These are phyloP conservation scores for Taphrina deformans DNA, from an alignment of 1,139 yeast species.

Conservation along the genomic window DNA sequence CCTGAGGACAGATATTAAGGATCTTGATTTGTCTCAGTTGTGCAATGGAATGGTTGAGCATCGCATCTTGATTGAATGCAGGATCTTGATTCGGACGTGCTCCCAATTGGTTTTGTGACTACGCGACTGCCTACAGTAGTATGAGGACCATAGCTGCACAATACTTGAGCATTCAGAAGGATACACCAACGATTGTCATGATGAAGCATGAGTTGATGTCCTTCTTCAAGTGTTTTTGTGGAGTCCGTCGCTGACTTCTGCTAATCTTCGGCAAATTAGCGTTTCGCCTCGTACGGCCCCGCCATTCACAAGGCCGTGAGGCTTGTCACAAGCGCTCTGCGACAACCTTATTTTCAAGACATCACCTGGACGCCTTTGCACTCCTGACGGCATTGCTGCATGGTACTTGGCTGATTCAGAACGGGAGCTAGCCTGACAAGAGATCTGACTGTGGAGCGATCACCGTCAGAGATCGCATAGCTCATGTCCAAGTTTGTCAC, in stretches of 20 bases:
- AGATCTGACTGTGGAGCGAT: not conserved
- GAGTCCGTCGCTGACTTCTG: not conserved
- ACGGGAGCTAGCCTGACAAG: too few relatives aligned
- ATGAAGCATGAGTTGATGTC: too few relatives aligned
- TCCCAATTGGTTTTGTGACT: too few relatives aligned
- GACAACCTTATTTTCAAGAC: too few relatives aligned
- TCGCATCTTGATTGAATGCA: constrained; percentile 13
- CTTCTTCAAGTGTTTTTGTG: not conserved
- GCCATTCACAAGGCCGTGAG: not conserved
- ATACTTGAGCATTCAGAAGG: too few relatives aligned
- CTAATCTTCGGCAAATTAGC: not conserved
- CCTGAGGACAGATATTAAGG: not conserved
- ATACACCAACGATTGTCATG: too few relatives aligned
- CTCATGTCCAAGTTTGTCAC: constrained; percentile 3
- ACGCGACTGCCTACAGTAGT: too few relatives aligned
- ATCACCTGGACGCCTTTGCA: too few relatives aligned
- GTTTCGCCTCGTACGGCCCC: not conserved
- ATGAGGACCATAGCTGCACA: too few relatives aligned
- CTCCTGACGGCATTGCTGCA: too few relatives aligned
- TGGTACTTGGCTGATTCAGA: too few relatives aligned
- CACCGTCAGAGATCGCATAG: not conserved
- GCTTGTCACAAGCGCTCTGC: too few relatives aligned
- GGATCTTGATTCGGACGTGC: not conserved
- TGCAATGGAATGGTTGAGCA: constrained; percentile 31
- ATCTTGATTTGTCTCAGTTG: constrained; percentile 24